Base-by-base conservation (phyloP, 306 rosid species). In the Acacia melanoxylon region DNA sequence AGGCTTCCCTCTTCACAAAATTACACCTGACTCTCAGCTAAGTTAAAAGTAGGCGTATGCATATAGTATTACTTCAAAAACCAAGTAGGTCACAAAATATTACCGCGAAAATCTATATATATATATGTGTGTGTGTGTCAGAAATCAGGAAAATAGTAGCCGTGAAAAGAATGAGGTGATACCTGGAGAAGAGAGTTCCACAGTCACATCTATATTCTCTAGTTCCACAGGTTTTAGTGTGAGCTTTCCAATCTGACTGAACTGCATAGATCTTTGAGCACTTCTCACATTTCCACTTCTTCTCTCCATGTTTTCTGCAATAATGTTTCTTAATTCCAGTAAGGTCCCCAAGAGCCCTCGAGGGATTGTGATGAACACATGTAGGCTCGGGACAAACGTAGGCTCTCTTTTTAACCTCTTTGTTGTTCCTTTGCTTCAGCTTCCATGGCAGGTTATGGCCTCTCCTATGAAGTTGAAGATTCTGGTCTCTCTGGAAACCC, bases 241-340 rank as follows among this genome's bases (percentile, higher is more conserved):
- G 99, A 85, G 99, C 98, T 80, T 96, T 96, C 99, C 99, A 96
- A 85, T 96, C 99, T 20, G 99, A 96, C 77, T 94, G 97, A 85
- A 96, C 99, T 0, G 99, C 99, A 72, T 96, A 96, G 79, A 94
- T 86, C 94, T 96, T 96, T 2, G 94, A 91, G 86, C 99, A 96
- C 82, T 96, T 96, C 0, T 91, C 97, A 84, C 99, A 96, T 85
- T 94, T 96, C 99, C 99, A 96, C 83, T 94, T 96, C 86, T 96
- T 94, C 93, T 96, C 99, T 15, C 99, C 97, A 75, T 96, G 99
- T 76, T 96, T 96, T 77, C 99, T 92, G 75, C 95, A 89, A 20
- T 63, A 96, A 82, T 96, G 99, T 70, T 96, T 96, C 89, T 96
- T 96, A 51, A 96, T 96, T 65, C 99, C 99, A 1, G 99, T 96